phyloP scores from a whole-genome alignment of 257 asterid genomes.

The Parsonsia alboflavescens region DNA sequence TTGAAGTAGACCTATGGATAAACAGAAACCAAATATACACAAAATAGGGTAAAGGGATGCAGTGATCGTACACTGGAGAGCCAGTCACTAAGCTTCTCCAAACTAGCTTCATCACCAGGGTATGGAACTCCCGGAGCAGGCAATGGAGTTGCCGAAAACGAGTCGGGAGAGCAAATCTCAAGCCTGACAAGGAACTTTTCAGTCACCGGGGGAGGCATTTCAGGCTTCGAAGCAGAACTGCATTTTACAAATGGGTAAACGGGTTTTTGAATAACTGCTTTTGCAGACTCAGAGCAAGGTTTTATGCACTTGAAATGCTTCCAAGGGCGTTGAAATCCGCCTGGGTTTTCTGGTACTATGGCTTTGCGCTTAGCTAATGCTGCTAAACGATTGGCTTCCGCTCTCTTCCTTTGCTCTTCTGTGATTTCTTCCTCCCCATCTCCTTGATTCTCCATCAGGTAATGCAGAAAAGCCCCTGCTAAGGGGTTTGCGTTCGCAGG shows the following conservation, averaged over 20 bases:
- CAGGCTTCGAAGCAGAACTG: conserved; percentile 18
- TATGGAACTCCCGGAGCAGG: conserved; percentile 48
- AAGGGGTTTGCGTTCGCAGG: background rate
- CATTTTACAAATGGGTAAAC: conserved; percentile 15
- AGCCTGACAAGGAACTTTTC: conserved; percentile 55
- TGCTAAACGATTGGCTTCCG: conserved; percentile 73
- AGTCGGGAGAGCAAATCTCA: conserved; percentile 81
- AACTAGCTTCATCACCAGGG: conserved; percentile 59
- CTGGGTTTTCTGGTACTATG: conserved; percentile 7
- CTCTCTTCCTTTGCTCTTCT: conserved; percentile 70
- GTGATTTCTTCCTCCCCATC: conserved; percentile 41
- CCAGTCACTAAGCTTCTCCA: conserved; percentile 45
- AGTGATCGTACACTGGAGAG: conserved; percentile 53
- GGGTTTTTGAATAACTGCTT: conserved; percentile 12
- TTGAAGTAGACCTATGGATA: background rate
- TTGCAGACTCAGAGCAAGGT: conserved; percentile 25
- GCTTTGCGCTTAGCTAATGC: conserved; percentile 93
- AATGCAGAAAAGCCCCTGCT: background rate
- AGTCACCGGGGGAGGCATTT: conserved; percentile 14
- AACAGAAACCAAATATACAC: background rate
- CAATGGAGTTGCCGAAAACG: conserved; percentile 62
- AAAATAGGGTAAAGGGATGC: background rate
- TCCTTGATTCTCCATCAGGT: background rate
- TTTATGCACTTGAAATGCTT: conserved; percentile 67
- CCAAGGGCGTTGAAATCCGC: conserved; percentile 24